A percentile compares a stretch with the other conserved stretches of the same genome.
These are phyloP conservation scores for Ramicandelaber brevisporus DNA, from an alignment of 192 early-diverging fungal genomes.

Conservation along the genomic window DNA sequence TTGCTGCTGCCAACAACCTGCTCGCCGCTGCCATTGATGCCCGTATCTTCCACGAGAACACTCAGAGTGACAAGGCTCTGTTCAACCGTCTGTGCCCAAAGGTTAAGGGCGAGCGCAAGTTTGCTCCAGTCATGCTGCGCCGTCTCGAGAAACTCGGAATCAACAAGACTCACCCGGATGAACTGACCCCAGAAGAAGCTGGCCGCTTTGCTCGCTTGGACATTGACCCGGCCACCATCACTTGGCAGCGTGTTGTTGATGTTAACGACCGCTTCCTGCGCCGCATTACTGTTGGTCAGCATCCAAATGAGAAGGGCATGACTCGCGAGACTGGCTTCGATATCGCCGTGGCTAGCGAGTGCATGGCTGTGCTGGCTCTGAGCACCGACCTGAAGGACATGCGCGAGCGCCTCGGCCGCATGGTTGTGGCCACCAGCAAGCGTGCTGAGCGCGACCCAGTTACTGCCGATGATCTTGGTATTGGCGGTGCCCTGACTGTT, in stretches of 20 bases:
- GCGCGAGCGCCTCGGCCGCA: constrained; percentile 72
- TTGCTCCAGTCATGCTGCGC: constrained; percentile 65
- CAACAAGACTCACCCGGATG: constrained; percentile 43
- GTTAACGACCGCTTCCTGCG: constrained; percentile 93
- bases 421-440: constrained; percentile 81
- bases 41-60: constrained; percentile 89
- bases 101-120: constrained; percentile 60
- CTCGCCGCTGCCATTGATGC: constrained; percentile 95
- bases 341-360: constrained; percentile 92
- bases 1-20: constrained; percentile 92
- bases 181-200: constrained; percentile 57
- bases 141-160: constrained; percentile 61
- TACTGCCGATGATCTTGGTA: constrained; percentile 87
- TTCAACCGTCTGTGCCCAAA: constrained; percentile 70
- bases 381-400: constrained; percentile 78
- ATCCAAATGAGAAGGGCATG: constrained; percentile 63
- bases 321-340: constrained; percentile 84
- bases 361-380: constrained; percentile 93
- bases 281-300: constrained; percentile 71
- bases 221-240: constrained; percentile 83
- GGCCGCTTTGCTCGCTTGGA: constrained; percentile 65
- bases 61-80: constrained; percentile 34
- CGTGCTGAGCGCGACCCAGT: constrained; percentile 56
- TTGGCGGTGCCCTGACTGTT: constrained; percentile 84
- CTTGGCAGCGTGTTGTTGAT: constrained; percentile 91